Conservation (phyloP, 345 rosid genomes). For the Linum usitatissimum region DNA sequence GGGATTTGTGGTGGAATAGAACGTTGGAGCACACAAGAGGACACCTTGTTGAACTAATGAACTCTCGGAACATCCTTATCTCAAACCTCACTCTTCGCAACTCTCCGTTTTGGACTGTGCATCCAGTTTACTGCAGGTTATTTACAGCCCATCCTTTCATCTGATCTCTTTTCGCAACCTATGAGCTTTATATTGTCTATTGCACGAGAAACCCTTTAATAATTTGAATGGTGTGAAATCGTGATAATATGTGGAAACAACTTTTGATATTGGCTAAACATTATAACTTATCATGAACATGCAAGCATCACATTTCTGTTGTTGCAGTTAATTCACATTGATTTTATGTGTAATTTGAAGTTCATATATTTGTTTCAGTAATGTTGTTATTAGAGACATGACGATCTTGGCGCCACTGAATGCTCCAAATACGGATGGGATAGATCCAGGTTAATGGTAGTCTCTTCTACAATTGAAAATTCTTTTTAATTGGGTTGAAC, state of each 20-base stretch:
- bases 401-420: constrained; percentile 83
- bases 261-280: too few species aligned
- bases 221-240: too few species aligned
- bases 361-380: constrained; percentile 34
- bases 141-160: neutral
- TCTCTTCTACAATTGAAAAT: neutral
- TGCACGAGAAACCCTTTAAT: neutral
- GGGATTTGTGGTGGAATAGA: constrained; percentile 99
- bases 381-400: constrained; percentile 75
- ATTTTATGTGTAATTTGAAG: neutral
- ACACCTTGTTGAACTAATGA: constrained; percentile 77
- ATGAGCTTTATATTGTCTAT: neutral
- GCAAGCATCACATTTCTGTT: too few species aligned
- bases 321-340: too few species aligned
- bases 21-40: constrained; percentile 86
- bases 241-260: too few species aligned
- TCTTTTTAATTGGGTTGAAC: neutral
- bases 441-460: constrained; percentile 66
- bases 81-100: constrained; percentile 72
- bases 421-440: constrained; percentile 98
- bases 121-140: constrained; percentile 94
- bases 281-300: too few species aligned
- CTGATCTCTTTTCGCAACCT: neutral
- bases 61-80: constrained; percentile 64
- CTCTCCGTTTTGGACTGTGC: constrained; percentile 97